phyloP scores from a whole-genome alignment of 2,329 filamentous ascomycete genomes.

The Mollisiaceae sp. region DNA sequence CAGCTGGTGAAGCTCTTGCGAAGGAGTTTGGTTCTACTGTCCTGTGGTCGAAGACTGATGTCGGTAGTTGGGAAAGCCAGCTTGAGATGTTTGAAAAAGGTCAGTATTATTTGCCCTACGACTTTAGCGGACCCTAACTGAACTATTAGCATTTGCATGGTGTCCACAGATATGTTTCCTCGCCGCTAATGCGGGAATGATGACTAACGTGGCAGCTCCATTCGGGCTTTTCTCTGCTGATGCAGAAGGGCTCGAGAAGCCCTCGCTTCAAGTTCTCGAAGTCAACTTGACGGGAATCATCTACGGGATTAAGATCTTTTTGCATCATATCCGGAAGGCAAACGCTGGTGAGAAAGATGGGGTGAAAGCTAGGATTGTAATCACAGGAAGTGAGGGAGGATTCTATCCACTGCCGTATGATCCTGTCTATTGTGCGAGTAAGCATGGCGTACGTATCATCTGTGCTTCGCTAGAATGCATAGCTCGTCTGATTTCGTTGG shows the following conservation, averaged over 20 bases:
- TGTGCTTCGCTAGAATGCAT: background rate
- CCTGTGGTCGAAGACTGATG: background rate
- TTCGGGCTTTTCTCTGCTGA: background rate
- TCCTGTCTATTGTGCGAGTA: background rate
- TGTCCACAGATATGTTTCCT: slow-evolving; percentile 48
- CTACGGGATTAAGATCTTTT: background rate
- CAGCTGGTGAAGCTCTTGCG: slow-evolving; percentile 4
- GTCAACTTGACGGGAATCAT: background rate
- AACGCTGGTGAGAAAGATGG: background rate
- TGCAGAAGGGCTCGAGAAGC: background rate
- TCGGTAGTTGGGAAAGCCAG: slow-evolving; percentile 30
- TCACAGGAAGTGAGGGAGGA: background rate
- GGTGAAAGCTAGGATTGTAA: background rate
- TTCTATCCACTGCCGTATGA: background rate
- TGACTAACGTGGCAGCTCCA: slow-evolving; percentile 10
- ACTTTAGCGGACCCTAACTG: slow-evolving; percentile 44
- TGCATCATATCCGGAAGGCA: background rate
- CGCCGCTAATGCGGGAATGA: slow-evolving; percentile 51
- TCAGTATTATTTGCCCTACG: no score
- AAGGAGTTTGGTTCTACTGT: background rate
- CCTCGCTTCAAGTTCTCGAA: background rate
- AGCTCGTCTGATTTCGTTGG: background rate
- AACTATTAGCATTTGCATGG: slow-evolving; percentile 46
- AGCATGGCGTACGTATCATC: background rate
- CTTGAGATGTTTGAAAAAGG: no score